Base-by-base conservation (phyloP, 306 rosid species). In the Corylus avellana region DNA sequence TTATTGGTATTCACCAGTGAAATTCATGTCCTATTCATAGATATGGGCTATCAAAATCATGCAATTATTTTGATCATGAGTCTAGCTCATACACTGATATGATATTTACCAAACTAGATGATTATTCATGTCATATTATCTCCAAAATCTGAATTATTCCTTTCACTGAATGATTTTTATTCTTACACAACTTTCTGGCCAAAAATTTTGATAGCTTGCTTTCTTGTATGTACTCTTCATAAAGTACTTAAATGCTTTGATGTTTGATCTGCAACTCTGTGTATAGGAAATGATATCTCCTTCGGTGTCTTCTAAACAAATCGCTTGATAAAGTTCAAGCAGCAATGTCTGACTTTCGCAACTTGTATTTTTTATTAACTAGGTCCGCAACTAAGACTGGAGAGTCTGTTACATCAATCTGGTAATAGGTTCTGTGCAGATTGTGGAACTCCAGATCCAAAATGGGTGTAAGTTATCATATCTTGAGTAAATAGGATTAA, bases 371-470 rank as follows among this genome's bases (percentile, higher is more conserved):
- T 78, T 76, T 75, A 74, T 83, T 75, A 81, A 69, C 37, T 86
- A 95, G 98, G 85, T 76, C 86, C 95, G 44, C 92, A 80, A 18
- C 85, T 81, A 83, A 90, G 92, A 85, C 70, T 95, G 80, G 81
- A 86, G 44, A 79, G 73, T 85, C 80, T 95, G 66, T 73, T 84
- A 89, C 75, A 70, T 54, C 89, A 89, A 78, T 70, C 84, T 16
- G 88, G 89, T 39, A 95, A 95, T 81, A 83, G 54, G 75, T 69
- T 44, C 55, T 95, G 98, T 25, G 98, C 98, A 70, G 98, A 95
- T 80, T 95, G 98, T 78, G 98, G 94, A 72, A 80, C 98, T 77
- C 92, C 92, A 27, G 97, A 91, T 58, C 98, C 98, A 54, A 92
- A 90, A 92, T 95, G 98, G 98, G 96, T 90, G 98, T 92, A 91